These are phyloP conservation scores for Mrakia gelida DNA, from an alignment of 768 basidiomycete genomes.

Conservation along the genomic window DNA sequence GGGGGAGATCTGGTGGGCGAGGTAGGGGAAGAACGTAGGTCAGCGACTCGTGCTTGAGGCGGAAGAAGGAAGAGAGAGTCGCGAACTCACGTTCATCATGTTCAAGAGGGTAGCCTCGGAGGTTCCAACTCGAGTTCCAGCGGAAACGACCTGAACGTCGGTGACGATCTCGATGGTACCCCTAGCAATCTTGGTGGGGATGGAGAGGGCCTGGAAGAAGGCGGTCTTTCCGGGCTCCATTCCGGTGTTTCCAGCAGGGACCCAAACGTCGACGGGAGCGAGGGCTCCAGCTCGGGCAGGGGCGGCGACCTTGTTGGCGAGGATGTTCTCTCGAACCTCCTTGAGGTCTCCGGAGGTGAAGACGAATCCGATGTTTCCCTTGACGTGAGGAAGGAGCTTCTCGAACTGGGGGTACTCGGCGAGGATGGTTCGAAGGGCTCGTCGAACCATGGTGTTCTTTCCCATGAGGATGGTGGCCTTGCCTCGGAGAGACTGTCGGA, in stretches of 20 bases:
- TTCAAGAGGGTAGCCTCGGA: conserved; percentile 98
- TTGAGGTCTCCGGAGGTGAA: conserved; percentile 90
- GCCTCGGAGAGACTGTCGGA: conserved; percentile 72
- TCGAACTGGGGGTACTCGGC: conserved; percentile 89
- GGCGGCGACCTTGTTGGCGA: conserved; percentile 96
- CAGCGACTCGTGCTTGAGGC: not conserved
- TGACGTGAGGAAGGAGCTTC: conserved; percentile 90
- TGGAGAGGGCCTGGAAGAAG: conserved; percentile 99
- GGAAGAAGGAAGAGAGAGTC: not conserved
- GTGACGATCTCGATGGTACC: conserved; percentile 99
- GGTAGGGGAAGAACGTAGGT: too few relatives aligned
- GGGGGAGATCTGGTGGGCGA: conserved; percentile 51
- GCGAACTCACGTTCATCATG: conserved; percentile 81
- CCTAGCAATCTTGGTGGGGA: conserved; percentile 99
- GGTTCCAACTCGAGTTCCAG: conserved; percentile 86
- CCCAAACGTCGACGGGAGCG: conserved; percentile 84
- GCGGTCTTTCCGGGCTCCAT: conserved; percentile 99
- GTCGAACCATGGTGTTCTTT: conserved; percentile 99
- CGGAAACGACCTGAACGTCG: conserved; percentile 90
- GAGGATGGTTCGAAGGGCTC: conserved; percentile 88
- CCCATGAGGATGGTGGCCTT: conserved; percentile 98
- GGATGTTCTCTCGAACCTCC: conserved; percentile 86
- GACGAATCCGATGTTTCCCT: conserved; percentile 98
- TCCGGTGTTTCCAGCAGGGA: conserved; percentile 95
- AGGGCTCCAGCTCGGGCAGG: conserved; percentile 97